phyloP scores from a whole-genome alignment of 257 asterid species.

The Apocynum venetum region DNA sequence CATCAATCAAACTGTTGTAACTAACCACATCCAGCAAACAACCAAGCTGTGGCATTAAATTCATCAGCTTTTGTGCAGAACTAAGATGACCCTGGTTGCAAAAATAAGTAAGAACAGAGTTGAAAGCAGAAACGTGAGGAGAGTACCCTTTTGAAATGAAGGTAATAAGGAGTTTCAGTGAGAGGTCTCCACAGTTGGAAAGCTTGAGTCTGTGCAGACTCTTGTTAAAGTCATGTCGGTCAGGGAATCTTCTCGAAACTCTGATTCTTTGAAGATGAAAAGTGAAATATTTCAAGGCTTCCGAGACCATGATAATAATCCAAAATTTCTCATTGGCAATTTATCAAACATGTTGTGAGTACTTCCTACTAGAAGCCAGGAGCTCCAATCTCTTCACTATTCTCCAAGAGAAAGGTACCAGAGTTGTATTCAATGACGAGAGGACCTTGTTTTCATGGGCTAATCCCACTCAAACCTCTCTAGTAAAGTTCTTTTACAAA shows the following conservation, averaged over 20 bases:
- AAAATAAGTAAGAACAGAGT: constrained; percentile 17
- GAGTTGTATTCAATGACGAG: too few relatives aligned
- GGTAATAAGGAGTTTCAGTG: constrained; percentile 16
- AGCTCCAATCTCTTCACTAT: too few relatives aligned
- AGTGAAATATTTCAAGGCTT: constrained; percentile 13
- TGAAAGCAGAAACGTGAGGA: constrained; percentile 21
- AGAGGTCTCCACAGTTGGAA: constrained; percentile 21
- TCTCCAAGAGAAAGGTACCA: too few relatives aligned
- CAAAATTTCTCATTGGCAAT: background rate
- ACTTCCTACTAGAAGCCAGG: background rate
- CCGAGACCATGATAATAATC: constrained; percentile 10
- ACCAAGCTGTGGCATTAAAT: constrained; percentile 13
- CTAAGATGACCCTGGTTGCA: constrained; percentile 12
- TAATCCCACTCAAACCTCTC: too few relatives aligned
- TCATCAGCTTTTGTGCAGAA: constrained; percentile 18
- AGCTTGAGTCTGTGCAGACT: constrained; percentile 16
- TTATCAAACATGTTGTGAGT: constrained; percentile 8
- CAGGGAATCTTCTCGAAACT: constrained; percentile 6
- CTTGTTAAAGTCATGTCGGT: constrained; percentile 15
- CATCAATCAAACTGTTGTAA: constrained; percentile 17
- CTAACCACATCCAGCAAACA: constrained; percentile 14
- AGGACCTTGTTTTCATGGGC: too few relatives aligned
- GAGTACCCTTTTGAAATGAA: constrained; percentile 21
- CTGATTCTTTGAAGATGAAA: constrained; percentile 9
- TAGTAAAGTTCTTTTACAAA: too few relatives aligned